Percentiles rank a stretch among this genome's conserved stretches.
Evolutionary conservation across 2,329 filamentous ascomycete species (phyloP).

Genomic region (Fusarium robinianum): DNA sequence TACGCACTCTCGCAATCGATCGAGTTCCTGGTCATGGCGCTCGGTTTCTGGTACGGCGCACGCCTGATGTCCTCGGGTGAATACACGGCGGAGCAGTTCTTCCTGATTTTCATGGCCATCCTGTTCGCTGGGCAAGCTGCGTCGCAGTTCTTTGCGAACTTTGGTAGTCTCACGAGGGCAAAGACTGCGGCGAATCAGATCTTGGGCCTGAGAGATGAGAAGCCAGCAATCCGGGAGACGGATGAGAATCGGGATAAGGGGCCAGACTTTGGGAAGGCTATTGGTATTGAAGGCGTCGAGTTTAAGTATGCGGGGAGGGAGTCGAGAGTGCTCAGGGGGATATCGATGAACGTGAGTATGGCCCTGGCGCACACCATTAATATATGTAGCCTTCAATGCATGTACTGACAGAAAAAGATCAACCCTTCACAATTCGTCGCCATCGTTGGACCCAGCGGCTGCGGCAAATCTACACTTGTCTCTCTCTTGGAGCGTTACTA

Average conservation of each 20-base stretch:
- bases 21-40: constrained; percentile 40
- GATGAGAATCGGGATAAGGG: constrained; percentile 40
- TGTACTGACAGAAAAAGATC: constrained; percentile 36
- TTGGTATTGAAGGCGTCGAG: constrained; percentile 20
- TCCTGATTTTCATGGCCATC: constrained; percentile 49
- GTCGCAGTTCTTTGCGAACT: constrained; percentile 44
- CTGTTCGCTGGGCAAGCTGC: constrained; percentile 43
- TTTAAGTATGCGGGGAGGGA: constrained; percentile 19
- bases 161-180: constrained; percentile 52
- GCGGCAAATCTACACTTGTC: constrained; percentile 64
- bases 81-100: constrained; percentile 47
- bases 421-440: constrained; percentile 50
- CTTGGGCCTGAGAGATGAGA: constrained; percentile 44
- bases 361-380: rapidly evolving
- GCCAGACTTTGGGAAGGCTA: constrained; percentile 5
- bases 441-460: constrained; percentile 61
- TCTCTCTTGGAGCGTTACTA: constrained; percentile 54
- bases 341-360: constrained; percentile 6
- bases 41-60: constrained; percentile 44
- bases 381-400: neutral
- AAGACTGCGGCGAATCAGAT: constrained; percentile 50
- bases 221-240: constrained; percentile 44
- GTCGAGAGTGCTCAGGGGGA: constrained; percentile 9
- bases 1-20: constrained; percentile 33
- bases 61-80: constrained; percentile 37